These are phyloP conservation scores for Paraphaeosphaeria minitans DNA, from an alignment of 2,329 filamentous ascomycete genomes.

Conservation along the genomic window DNA sequence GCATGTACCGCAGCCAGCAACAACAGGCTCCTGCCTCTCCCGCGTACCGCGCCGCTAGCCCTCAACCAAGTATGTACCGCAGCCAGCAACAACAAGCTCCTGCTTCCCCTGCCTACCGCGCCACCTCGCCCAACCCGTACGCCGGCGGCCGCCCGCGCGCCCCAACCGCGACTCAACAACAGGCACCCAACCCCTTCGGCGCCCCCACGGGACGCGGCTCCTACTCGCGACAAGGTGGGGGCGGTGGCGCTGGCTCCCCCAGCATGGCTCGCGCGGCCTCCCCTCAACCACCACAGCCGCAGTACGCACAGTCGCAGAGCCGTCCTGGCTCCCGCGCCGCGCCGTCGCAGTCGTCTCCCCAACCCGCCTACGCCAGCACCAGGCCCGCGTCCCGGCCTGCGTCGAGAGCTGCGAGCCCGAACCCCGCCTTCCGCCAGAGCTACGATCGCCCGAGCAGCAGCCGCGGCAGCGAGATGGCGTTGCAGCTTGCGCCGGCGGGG, in stretches of 20 bases:
- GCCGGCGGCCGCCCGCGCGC: constrained; percentile 39
- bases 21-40: constrained; percentile 10
- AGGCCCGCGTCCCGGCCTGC: constrained; percentile 37
- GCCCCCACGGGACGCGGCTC: constrained; percentile 39
- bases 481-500: constrained; percentile 50
- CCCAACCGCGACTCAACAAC: constrained; percentile 45
- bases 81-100: constrained; percentile 4
- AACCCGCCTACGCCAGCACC: constrained; percentile 41
- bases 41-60: constrained; percentile 58
- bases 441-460: constrained; percentile 57
- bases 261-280: constrained; percentile 48
- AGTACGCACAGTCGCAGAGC: constrained; percentile 9
- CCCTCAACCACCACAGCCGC: constrained; percentile 43
- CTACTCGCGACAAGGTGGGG: constrained; percentile 46
- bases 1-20: constrained; percentile 45
- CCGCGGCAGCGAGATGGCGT: constrained; percentile 49
- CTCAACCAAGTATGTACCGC: constrained; percentile 62
- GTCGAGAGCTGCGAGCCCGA: constrained; percentile 57
- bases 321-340: constrained; percentile 11
- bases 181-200: constrained; percentile 42
- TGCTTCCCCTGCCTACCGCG: constrained; percentile 15
- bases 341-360: constrained; percentile 36
- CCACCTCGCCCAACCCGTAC: constrained; percentile 68
- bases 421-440: constrained; percentile 56
- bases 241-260: constrained; percentile 24